Percentiles rank a stretch among this genome's conserved stretches.
These are phyloP conservation scores for Clavaria fumosa DNA, from an alignment of 768 basidiomycete genomes.

Conservation along the genomic window DNA sequence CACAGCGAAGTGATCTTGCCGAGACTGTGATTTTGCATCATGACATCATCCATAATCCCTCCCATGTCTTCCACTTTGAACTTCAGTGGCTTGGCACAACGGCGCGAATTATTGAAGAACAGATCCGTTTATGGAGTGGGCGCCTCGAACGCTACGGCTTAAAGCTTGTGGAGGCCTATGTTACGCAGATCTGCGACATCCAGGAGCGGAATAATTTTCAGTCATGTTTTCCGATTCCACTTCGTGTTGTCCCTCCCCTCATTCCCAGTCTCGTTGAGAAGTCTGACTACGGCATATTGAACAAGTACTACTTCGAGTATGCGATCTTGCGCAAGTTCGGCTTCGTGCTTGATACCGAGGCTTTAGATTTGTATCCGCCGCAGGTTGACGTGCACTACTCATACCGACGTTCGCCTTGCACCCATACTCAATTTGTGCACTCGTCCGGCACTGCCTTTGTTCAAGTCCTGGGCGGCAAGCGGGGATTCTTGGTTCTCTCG, in stretches of 20 bases:
- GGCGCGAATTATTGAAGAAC: conserved; percentile 80
- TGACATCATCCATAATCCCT: conserved; percentile 89
- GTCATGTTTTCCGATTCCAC: conserved; percentile 69
- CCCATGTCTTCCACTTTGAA: conserved; percentile 94
- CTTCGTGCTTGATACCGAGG: conserved; percentile 78
- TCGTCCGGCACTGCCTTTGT: conserved; percentile 81
- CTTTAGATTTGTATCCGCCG: conserved; percentile 58
- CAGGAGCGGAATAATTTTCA: conserved; percentile 80
- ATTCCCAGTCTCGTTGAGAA: conserved; percentile 52
- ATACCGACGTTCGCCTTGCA: conserved; percentile 66
- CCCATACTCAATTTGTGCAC: conserved; percentile 86
- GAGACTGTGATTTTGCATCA: conserved; percentile 83
- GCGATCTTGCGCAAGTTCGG: conserved; percentile 60
- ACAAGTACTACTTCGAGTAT: conserved; percentile 67
- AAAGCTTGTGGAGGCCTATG: conserved; percentile 85
- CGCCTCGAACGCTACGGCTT: conserved; percentile 81
- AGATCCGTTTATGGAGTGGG: conserved; percentile 66
- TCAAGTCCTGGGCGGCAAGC: conserved; percentile 63
- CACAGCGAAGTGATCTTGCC: conserved; percentile 69
- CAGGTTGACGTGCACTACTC: conserved; percentile 78
- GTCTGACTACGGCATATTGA: conserved; percentile 50
- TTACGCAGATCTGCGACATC: conserved; percentile 82
- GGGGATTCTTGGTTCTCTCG: conserved; percentile 80
- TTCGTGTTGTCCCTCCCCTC: conserved; percentile 62
- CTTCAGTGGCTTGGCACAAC: conserved; percentile 95